A percentile compares a stretch with the other conserved stretches of the same genome.
Evolutionary conservation across 2,329 filamentous ascomycete genomes (phyloP).

Genomic region (Xylaria arbuscula): DNA sequence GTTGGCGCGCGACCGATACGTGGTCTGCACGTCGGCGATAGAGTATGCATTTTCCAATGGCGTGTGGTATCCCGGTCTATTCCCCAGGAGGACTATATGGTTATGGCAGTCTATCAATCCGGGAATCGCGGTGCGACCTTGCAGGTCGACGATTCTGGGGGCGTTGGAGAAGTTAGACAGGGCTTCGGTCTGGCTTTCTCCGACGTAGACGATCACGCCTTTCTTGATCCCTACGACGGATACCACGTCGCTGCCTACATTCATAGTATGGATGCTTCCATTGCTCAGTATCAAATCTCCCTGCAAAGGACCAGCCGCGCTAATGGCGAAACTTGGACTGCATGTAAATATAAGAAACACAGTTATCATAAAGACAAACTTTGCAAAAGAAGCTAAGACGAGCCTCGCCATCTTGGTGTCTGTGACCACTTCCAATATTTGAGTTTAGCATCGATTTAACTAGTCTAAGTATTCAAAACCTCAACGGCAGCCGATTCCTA

Average conservation of each 20-base stretch:
- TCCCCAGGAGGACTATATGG: conserved; percentile 47
- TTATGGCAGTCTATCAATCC: conserved; percentile 49
- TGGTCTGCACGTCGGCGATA: conserved; percentile 43
- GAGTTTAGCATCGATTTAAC: too few relatives aligned
- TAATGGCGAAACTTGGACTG: background rate
- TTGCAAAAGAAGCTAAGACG: background rate
- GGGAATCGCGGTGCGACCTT: conserved; percentile 41
- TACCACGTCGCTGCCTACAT: conserved; percentile 26
- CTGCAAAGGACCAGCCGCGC: conserved; percentile 19
- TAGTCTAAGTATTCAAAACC: background rate
- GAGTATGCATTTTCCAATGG: conserved; percentile 46
- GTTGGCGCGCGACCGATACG: conserved; percentile 34
- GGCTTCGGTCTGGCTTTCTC: conserved; percentile 41
- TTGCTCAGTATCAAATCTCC: conserved; percentile 46
- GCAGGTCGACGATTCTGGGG: conserved; percentile 41
- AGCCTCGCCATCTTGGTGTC: background rate
- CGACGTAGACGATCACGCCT: conserved; percentile 45
- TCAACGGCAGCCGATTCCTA: background rate
- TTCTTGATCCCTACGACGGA: conserved; percentile 44
- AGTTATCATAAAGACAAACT: background rate
- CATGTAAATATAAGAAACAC: background rate
- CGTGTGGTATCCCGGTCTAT: conserved; percentile 47
- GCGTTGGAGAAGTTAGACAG: conserved; percentile 20
- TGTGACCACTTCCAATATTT: too few relatives aligned
- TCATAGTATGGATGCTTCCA: conserved; percentile 46